phyloP scores from a whole-genome alignment of 805 yeast genomes.

The Jamesozyma hellenica region DNA sequence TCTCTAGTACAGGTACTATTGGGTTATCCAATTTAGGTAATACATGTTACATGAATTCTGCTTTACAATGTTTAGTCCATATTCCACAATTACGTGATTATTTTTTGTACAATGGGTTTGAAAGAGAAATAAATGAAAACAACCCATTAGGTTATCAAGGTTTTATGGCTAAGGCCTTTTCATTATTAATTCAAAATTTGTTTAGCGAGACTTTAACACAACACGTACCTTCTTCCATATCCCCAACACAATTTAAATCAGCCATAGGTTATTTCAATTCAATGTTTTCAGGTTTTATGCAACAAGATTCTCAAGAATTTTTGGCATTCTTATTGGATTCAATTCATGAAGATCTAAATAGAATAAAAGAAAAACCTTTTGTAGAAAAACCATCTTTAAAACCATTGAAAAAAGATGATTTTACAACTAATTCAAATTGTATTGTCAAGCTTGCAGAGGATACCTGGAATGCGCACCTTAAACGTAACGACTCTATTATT shows the following conservation, averaged over 20 bases:
- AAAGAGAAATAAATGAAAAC: slow-evolving; percentile 54
- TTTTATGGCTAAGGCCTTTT: slow-evolving; percentile 69
- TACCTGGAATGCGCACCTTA: slow-evolving; percentile 73
- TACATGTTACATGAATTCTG: slow-evolving; percentile 92
- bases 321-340: slow-evolving; percentile 84
- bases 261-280: slow-evolving; percentile 72
- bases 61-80: slow-evolving; percentile 80
- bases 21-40: slow-evolving; percentile 75
- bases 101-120: slow-evolving; percentile 52
- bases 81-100: slow-evolving; percentile 74
- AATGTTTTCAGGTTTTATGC: slow-evolving; percentile 78
- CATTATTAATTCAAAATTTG: slow-evolving; percentile 49
- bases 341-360: slow-evolving; percentile 83
- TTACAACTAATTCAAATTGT: slow-evolving; percentile 33
- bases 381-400: slow-evolving; percentile 76
- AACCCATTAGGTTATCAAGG: slow-evolving; percentile 88
- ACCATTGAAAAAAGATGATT: slow-evolving; percentile 44
- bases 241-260: slow-evolving; percentile 71
- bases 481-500: slow-evolving; percentile 76
- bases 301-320: slow-evolving; percentile 94
- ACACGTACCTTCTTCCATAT: slow-evolving; percentile 24
- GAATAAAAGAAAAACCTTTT: slow-evolving; percentile 73
- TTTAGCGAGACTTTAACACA: slow-evolving; percentile 33
- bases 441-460: slow-evolving; percentile 55
- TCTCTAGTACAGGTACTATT: slow-evolving; percentile 38